Conservation (phyloP, 306 rosid genomes). For the Prunus davidiana region DNA sequence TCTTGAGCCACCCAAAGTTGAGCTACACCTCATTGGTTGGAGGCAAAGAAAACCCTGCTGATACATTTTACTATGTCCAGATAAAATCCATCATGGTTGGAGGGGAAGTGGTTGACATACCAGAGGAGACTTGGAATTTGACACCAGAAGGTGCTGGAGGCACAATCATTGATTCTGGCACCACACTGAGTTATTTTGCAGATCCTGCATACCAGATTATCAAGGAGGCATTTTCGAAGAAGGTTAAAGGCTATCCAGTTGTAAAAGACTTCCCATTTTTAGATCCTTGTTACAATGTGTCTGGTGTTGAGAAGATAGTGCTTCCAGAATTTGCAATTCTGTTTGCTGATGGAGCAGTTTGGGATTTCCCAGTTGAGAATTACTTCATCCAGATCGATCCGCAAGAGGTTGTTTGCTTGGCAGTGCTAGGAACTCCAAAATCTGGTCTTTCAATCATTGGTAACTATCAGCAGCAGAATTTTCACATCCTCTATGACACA, state of each 20-base stretch:
- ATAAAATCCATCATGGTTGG: constrained; percentile 70
- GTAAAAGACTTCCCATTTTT: constrained; percentile 61
- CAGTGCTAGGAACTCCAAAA: constrained; percentile 67
- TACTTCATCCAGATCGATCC: constrained; percentile 79
- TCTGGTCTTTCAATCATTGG: constrained; percentile 84
- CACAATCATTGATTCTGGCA: constrained; percentile 94
- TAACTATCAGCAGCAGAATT: constrained; percentile 97
- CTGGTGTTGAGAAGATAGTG: constrained; percentile 67
- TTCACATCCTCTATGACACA: constrained; percentile 76
- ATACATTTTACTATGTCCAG: constrained; percentile 84
- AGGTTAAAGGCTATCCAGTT: constrained; percentile 51
- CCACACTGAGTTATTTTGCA: constrained; percentile 85
- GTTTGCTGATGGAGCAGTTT: constrained; percentile 79
- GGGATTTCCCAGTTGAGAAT: constrained; percentile 91
- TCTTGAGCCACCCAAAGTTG: constrained; percentile 59
- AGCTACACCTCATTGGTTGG: constrained; percentile 70
- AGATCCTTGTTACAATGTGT: constrained; percentile 89
- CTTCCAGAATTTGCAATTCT: constrained; percentile 73
- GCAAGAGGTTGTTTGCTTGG: constrained; percentile 68
- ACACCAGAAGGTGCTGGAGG: constrained; percentile 75
- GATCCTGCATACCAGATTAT: constrained; percentile 78
- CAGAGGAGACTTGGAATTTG: constrained; percentile 69
- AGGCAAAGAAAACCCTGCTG: constrained; percentile 68
- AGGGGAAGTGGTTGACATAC: constrained; percentile 58
- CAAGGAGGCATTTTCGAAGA: constrained; percentile 59